These are phyloP conservation scores for Acanthamoeba rhysodes DNA, from an alignment of 208 protist genomes.

Conservation along the genomic window DNA sequence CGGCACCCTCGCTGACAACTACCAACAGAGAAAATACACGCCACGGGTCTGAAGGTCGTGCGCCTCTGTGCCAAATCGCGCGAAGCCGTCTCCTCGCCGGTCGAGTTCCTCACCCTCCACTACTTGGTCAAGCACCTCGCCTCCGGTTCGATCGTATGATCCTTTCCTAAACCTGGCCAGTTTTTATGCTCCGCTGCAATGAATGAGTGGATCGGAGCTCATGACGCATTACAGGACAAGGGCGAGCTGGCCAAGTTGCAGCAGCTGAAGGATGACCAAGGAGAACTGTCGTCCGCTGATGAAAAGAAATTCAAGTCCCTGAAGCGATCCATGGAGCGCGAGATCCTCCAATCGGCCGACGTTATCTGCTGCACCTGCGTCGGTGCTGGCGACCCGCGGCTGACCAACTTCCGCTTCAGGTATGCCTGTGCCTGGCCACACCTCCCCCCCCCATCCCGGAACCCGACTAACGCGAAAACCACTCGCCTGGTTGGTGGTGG, in stretches of 20 bases:
- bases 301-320: conserved; percentile 90
- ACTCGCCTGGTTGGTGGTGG: background rate
- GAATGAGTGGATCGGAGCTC: background rate
- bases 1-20: background rate
- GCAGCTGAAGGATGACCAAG: conserved; percentile 91
- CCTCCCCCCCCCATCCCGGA: too few relatives aligned
- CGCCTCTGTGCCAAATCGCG: conserved; percentile 94
- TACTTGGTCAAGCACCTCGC: conserved; percentile 91
- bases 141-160: background rate
- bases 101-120: conserved; percentile 95
- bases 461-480: background rate
- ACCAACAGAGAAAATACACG: conserved; percentile 94
- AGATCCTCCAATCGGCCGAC: conserved; percentile 93
- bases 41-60: conserved; percentile 96
- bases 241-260: conserved; percentile 92
- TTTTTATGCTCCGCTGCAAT: too few relatives aligned
- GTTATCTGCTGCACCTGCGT: conserved; percentile 98
- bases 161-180: background rate
- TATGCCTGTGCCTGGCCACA: background rate
- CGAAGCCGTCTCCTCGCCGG: conserved; percentile 91
- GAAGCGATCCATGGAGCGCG: conserved; percentile 87
- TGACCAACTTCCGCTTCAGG: conserved; percentile 93
- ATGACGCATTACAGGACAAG: conserved; percentile 8
- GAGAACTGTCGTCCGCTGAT: conserved; percentile 91
- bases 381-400: conserved; percentile 94